Evolutionary conservation across 2,329 filamentous ascomycete species (phyloP).

Genomic region (Alternaria rosae): DNA sequence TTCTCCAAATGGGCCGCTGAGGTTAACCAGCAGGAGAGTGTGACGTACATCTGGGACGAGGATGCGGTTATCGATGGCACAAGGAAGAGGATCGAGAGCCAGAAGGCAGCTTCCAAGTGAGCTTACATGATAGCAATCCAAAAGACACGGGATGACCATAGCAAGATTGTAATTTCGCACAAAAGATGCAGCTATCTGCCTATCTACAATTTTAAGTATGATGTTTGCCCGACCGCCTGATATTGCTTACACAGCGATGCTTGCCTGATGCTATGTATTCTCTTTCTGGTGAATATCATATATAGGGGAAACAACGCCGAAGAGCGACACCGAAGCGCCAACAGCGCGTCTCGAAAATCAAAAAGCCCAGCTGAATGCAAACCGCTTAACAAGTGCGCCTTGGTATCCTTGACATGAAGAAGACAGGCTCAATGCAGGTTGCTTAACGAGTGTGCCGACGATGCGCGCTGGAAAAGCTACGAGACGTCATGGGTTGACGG

Average conservation of each 20-base stretch:
- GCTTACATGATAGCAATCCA: background rate
- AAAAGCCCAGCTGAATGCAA: background rate
- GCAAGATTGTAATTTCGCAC: slow-evolving; percentile 1
- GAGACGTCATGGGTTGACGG: slow-evolving; percentile 10
- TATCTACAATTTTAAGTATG: slow-evolving; percentile 15
- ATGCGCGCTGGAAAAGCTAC: background rate
- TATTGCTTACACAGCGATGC: background rate
- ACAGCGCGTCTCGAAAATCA: background rate
- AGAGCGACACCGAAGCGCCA: slow-evolving; percentile 9
- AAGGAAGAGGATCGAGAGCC: slow-evolving; percentile 31
- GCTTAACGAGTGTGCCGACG: slow-evolving; percentile 17
- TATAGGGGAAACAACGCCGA: slow-evolving; percentile 15
- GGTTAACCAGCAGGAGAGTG: slow-evolving; percentile 68
- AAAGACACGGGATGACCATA: background rate
- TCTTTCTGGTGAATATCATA: slow-evolving; percentile 20
- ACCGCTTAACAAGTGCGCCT: background rate
- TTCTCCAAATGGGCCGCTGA: slow-evolving; percentile 73
- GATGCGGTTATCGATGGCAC: slow-evolving; percentile 27
- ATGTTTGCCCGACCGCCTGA: background rate
- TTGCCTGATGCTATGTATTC: slow-evolving; percentile 3
- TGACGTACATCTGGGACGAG: slow-evolving; percentile 57
- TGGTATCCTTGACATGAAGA: slow-evolving; percentile 6
- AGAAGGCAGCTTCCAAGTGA: slow-evolving; percentile 33
- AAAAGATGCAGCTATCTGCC: background rate
- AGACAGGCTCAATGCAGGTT: slow-evolving; percentile 8